Evolutionary conservation across 176 grass and related monocot species (phyloP), one percentile per base, ranked within the genome.

Genomic region (Pontederia paniculata): DNA sequence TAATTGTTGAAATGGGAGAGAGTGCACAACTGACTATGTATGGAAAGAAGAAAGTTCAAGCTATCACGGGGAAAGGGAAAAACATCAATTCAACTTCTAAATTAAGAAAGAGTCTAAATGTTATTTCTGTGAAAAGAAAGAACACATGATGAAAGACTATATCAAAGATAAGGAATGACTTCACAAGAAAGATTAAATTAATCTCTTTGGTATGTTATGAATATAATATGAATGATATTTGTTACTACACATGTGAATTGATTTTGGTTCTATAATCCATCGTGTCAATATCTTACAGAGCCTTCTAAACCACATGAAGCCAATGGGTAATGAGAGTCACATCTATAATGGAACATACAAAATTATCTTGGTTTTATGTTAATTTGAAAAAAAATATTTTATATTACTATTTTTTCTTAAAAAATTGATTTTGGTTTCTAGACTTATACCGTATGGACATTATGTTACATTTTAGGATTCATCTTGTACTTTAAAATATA

Each of bases 71-170:
- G 15, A 25, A 57, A 57, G 54, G 20, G 18, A 12, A 57, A 57
- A 25, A 12, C 21, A 12, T 1, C 8, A 13, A 14, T 31, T 12
- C 5, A 1, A 1, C 0, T 57, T 11, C 3, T 28, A 37, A 12
- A 6, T 57, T 0, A 57, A 12, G 5, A 3, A 8, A 57, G n/a
- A n/a, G n/a, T n/a, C n/a, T n/a, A n/a, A n/a, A n/a, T n/a, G n/a
- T 57, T 57, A 28, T 14, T 57, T 57, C 21, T 23, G 21, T 57
- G 31, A 57, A 57, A 57, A 57, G 54, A 57, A 57, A 14, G 21
- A 22, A 23, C 22, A 23, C 21, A 21, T 57, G 20, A 37, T 12
- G 54, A n/a, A n/a, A n/a, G n/a, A n/a, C n/a, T n/a, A n/a, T n/a
- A n/a, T n/a, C n/a, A n/a, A n/a, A n/a, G n/a, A n/a, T n/a, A n/a